Base-by-base conservation (phyloP, 2,329 filamentous ascomycete species). In the Curvularia hawaiiensis region DNA sequence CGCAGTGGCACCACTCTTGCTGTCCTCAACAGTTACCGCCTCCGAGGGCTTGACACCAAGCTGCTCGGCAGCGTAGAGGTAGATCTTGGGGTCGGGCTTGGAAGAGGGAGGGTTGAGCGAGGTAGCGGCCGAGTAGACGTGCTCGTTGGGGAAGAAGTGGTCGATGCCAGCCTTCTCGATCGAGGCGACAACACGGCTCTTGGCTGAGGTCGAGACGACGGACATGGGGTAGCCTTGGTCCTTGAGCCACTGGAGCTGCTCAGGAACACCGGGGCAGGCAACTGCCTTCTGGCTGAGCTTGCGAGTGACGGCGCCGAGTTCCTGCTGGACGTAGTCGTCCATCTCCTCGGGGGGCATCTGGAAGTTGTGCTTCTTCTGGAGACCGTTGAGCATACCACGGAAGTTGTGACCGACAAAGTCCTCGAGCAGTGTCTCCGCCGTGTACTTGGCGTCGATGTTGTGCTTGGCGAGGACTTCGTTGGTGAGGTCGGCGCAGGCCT, bases 371-470 rank as follows among this genome's bases (percentile, higher is more conserved):
- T 90, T 89, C 76, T 86, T 80, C 78, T 92, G 88, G 60, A 97
- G 86, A 60, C 86, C 87, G 58, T 82, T 78, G 79, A 96, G 88
- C 91, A 96, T 96, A 78, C 91, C 91, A 67, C 92, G 91, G 85
- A 96, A 97, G 84, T 96, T 96, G 77, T 95, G 90, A 69, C 93
- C 92, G 68, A 97, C 91, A 71, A 96, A 97, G 79, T 96, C 90
- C 67, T 83, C 81, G 79, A 96, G 90, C 63, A 97, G 88, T 59
- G 87, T 83, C 47, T 88, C 85, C 71, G 90, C 90, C 4, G 90
- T 92, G 82, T 96, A 97, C 74, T 84, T 86, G 67, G 86, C 82
- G 26, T 82, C 72, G 69, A 91, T 82, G 68, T 83, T 80, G 72
- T 89, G 84, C 71, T 84, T 84, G 68, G 84, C 82, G 75, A 94